phyloP scores from a whole-genome alignment of 768 basidiomycete species.

The Xerocomellus amylosporus region DNA sequence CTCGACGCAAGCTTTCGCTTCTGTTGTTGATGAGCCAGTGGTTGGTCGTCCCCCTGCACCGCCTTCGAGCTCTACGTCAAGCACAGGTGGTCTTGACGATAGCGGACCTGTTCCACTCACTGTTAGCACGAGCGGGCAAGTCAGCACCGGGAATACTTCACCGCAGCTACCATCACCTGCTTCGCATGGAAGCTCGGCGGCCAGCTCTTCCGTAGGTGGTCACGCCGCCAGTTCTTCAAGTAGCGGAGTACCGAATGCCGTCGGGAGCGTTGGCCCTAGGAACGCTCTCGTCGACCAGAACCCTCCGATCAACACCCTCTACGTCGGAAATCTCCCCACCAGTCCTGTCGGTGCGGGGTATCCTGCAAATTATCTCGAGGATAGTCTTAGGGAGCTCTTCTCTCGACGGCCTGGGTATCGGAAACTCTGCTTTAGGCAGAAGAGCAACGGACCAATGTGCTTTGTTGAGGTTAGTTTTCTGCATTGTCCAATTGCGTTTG shows the following conservation, averaged over 20 bases:
- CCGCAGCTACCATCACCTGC: conserved; percentile 78
- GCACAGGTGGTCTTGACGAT: conserved; percentile 43
- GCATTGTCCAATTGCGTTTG: background rate
- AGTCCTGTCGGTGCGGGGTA: conserved; percentile 68
- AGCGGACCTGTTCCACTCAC: conserved; percentile 32
- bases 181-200: conserved; percentile 55
- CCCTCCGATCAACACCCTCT: conserved; percentile 98
- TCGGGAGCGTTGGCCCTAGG: conserved; percentile 30
- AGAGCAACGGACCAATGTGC: conserved; percentile 98
- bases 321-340: conserved; percentile 96
- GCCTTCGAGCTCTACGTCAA: conserved; percentile 39
- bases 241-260: conserved; percentile 21
- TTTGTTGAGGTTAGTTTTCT: conserved; percentile 80
- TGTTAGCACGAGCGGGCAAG: conserved; percentile 46
- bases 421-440: conserved; percentile 91
- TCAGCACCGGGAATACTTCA: conserved; percentile 42
- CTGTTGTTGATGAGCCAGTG: conserved; percentile 27
- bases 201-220: conserved; percentile 36
- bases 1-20: conserved; percentile 22
- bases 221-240: conserved; percentile 32
- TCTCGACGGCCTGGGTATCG: conserved; percentile 78
- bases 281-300: conserved; percentile 76
- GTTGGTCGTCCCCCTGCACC: conserved; percentile 33
- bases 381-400: conserved; percentile 81
- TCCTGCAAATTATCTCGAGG: conserved; percentile 81